phyloP scores from a whole-genome alignment of 1,284 basidiomycete species.

The Flammula alnicola region DNA sequence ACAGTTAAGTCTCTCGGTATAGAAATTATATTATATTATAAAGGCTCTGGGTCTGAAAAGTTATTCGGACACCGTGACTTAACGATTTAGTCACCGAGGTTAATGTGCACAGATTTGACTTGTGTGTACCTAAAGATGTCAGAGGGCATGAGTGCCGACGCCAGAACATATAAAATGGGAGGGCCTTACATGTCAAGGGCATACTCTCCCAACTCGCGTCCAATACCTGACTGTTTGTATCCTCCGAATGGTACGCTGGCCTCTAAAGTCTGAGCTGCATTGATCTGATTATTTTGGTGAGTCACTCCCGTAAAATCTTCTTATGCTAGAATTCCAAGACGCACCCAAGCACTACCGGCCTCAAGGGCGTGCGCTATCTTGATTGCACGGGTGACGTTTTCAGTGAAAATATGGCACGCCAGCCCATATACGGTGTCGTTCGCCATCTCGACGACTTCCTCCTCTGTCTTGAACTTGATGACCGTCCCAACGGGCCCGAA shows the following conservation, averaged over 20 bases:
- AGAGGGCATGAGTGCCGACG: not conserved
- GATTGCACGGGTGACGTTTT: constrained; percentile 71
- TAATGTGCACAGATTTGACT: constrained; percentile 39
- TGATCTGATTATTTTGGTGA: constrained; percentile 49
- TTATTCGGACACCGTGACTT: too few species aligned
- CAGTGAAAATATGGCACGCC: constrained; percentile 77
- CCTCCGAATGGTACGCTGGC: constrained; percentile 77
- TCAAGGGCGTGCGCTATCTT: constrained; percentile 71
- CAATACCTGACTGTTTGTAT: constrained; percentile 81
- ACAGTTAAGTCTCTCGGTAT: too few species aligned
- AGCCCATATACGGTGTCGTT: constrained; percentile 87
- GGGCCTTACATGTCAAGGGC: constrained; percentile 60
- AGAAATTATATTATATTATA: too few species aligned
- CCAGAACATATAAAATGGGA: not conserved
- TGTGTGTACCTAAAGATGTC: constrained; percentile 36
- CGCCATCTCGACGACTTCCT: constrained; percentile 73
- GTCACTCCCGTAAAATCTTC: not conserved
- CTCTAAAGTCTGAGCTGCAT: constrained; percentile 67
- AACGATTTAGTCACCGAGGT: constrained; percentile 12
- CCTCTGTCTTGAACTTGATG: constrained; percentile 73
- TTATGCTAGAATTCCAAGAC: constrained; percentile 13
- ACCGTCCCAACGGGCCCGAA: constrained; percentile 85
- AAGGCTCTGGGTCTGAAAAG: too few species aligned
- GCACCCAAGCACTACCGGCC: constrained; percentile 74
- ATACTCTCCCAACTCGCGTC: constrained; percentile 77